These are phyloP conservation scores for Gomphus bonarii DNA, from an alignment of 1,284 basidiomycete species.

Conservation along the genomic window DNA sequence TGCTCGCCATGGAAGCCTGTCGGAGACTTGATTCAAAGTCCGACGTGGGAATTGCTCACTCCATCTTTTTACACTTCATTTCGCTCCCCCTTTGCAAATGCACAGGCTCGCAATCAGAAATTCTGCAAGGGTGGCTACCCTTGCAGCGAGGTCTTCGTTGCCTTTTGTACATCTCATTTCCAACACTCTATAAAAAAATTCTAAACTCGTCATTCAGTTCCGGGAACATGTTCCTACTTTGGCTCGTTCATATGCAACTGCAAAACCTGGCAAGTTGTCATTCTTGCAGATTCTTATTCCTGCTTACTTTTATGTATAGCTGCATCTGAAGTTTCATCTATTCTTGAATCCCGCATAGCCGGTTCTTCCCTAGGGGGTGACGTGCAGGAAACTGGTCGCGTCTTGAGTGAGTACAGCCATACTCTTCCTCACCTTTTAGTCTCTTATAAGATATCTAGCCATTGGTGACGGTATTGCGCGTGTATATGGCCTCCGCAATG, in stretches of 20 bases:
- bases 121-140: conserved; percentile 63
- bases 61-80: conserved; percentile 12
- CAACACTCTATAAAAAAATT: conserved; percentile 21
- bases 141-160: conserved; percentile 44
- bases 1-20: conserved; percentile 8
- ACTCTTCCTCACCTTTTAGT: neutral
- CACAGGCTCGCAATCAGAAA: conserved; percentile 84
- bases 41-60: conserved; percentile 12
- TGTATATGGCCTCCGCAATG: conserved; percentile 87
- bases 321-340: conserved; percentile 97
- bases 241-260: conserved; percentile 88
- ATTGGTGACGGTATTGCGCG: conserved; percentile 99
- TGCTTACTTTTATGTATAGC: conserved; percentile 38
- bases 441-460: conserved; percentile 37
- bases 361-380: conserved; percentile 85
- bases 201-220: conserved; percentile 35
- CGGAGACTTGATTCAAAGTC: conserved; percentile 8
- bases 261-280: conserved; percentile 82
- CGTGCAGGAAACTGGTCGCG: conserved; percentile 98
- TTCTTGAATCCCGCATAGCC: conserved; percentile 97
- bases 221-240: conserved; percentile 31
- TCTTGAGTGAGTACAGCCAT: conserved; percentile 66
- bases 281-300: conserved; percentile 16
- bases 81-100: conserved; percentile 43
- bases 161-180: conserved; percentile 40